Percentiles rank a stretch among this genome's conserved stretches.
Evolutionary conservation across 2,329 filamentous ascomycete species (phyloP).

Genomic region (Diaporthe sp.): DNA sequence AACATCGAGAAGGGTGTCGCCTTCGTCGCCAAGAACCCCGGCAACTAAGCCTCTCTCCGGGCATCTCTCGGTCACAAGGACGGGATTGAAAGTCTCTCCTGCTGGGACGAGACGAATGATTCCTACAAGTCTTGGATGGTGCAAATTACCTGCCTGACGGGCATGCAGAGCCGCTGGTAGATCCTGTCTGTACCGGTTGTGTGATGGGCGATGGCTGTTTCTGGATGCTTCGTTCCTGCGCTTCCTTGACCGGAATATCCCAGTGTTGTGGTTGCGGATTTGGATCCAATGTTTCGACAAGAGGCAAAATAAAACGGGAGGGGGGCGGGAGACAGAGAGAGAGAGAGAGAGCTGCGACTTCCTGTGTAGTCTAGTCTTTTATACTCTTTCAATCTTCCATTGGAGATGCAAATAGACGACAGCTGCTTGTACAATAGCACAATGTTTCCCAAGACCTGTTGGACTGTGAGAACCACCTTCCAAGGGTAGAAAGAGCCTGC

Average conservation of each 20-base stretch:
- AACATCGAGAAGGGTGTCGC: slow-evolving; percentile 92
- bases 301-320: slow-evolving; percentile 18
- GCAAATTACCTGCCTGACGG: not conserved
- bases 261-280: not conserved
- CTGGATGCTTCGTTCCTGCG: not conserved
- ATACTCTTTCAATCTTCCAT: slow-evolving; percentile 12
- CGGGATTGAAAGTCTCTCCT: not conserved
- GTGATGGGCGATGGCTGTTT: not conserved
- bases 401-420: slow-evolving; percentile 31
- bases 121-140: not conserved
- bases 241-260: slow-evolving; percentile 13
- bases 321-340: too few species aligned
- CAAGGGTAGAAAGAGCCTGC: not conserved
- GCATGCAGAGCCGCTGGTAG: not conserved
- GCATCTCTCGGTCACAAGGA: not conserved
- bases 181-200: not conserved
- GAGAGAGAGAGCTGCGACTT: slow-evolving; percentile 19
- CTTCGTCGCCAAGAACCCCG: slow-evolving; percentile 69
- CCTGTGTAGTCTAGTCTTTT: slow-evolving; percentile 31
- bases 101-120: not conserved
- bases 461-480: not conserved
- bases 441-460: not conserved
- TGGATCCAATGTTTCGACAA: slow-evolving; percentile 16
- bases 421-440: slow-evolving; percentile 27
- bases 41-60: slow-evolving; percentile 56